Evolutionary conservation across 2,329 filamentous ascomycete species (phyloP), one percentile per base, ranked within the genome.

Genomic region (Colletotrichum neosansevieriae): DNA sequence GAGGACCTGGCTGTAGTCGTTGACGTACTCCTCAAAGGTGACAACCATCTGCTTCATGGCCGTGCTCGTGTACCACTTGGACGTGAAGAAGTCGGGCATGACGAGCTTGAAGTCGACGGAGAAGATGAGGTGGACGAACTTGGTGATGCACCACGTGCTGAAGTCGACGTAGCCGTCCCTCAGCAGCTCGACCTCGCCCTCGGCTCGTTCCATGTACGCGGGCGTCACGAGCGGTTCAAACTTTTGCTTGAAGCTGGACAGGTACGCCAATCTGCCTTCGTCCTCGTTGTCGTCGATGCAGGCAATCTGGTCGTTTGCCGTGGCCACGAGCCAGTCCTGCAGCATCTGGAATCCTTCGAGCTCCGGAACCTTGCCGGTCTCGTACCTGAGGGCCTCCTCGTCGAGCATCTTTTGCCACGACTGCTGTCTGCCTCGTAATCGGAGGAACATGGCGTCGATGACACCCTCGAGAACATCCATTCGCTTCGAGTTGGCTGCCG

Each of bases 221-320:
- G 92, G 88, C 56, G 93, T 91, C 50, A 98, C 92, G 38, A 96
- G 84, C 2, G 92, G 86, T 76, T 93, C 92, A 76, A 97, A 92
- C 75, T 96, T 93, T 73, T 91, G 89, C 73, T 90, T 90, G 88
- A 98, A 98, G 75, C 91, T 91, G 4, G 93, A 91, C 57, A 98
- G 86, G 81, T 98, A 98, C 34, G 92, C 93, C 29, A 92, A 83
- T 36, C 91, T 89, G 68, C 88, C 89, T 60, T 90, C 89, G 60
- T 93, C 91, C 70, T 93, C 91, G 72, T 92, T 92, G 76, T 98
- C 97, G 78, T 98, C 96, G 75, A 99, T 97, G 79, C 94, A 98
- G 64, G 94, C 94, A 77, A 99, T 98, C 79, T 99, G 96, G 81
- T 99, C 96, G 81, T 99, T 99, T 73, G 97, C 96, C 65, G 97